Base-by-base conservation (phyloP, 148 eudicot species). In the Agrostemma githago region DNA sequence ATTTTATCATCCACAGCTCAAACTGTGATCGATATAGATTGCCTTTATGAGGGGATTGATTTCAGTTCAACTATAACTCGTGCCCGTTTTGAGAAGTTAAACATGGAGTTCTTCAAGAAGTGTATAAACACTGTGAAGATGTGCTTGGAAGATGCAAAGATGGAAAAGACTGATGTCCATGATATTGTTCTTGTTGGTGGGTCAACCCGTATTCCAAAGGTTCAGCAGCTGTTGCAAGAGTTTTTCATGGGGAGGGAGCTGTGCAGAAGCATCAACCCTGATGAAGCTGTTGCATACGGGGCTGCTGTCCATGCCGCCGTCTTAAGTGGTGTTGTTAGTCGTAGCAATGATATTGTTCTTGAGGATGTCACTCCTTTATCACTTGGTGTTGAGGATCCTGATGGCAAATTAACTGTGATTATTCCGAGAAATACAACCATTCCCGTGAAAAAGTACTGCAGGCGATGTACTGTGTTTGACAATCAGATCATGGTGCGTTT, bases 271-370 rank as follows among this genome's bases (percentile, higher is more conserved):
- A 71, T 71, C 63, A 71, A 71, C 10, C 43, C 74, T 21, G 74
- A 71, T 71, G 74, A 71, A 60, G 74, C 79, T 9, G 74, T 77
- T 43, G 74, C 79, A 3, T 77, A 77, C 62, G 79, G 79, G 4
- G 79, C 79, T 38, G 74, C 74, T 8, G 53, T 48, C 53, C 53
- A 48, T 8, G 53, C 77, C 21, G 61, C 77, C 4, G 51, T 11
- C 56, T 56, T 74, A 57, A 54, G 20, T 62, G 79, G 82, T 14
- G 64, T 42, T 2, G 46, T 21, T 17, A 53, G 3, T 14, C 64
- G 37, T 15, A 17, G n/a, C 5, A 38, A 11, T 61, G 48, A 65
- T 19, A 16, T 65, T 19, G 62, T 65, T 17, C 62, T 74, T 4
- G 14, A 39, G 8, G 71, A 74, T 65, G 61, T 71, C 6, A 57